phyloP scores from a whole-genome alignment of 1,284 basidiomycete species.

The Trametes sp. region DNA sequence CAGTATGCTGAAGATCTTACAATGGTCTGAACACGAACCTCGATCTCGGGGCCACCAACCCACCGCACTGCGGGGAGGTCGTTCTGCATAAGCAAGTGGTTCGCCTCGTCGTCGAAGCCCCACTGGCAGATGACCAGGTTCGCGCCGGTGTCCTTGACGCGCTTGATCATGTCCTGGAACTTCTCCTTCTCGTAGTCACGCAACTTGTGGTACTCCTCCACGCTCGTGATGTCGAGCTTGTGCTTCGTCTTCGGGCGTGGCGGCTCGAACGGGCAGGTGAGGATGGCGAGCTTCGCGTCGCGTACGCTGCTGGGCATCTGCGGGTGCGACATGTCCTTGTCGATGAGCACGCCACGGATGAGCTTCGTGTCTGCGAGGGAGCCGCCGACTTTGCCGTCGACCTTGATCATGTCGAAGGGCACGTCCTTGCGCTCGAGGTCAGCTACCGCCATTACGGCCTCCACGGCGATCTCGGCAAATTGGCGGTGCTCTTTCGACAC shows the following conservation, averaged over 20 bases:
- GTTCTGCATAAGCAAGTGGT: slow-evolving; percentile 98
- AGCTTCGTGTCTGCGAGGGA: slow-evolving; percentile 93
- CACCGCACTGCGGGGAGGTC: slow-evolving; percentile 97
- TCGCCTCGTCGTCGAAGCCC: slow-evolving; percentile 99
- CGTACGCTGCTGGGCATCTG: slow-evolving; percentile 93
- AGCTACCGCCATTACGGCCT: slow-evolving; percentile 95
- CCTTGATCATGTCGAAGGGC: slow-evolving; percentile 98
- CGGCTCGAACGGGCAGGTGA: slow-evolving; percentile 99
- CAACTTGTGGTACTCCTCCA: slow-evolving; percentile 98
- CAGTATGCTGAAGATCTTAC: not conserved
- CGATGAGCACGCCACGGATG: slow-evolving; percentile 95
- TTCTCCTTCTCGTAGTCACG: slow-evolving; percentile 96
- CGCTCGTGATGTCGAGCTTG: slow-evolving; percentile 96
- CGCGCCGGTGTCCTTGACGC: slow-evolving; percentile 97
- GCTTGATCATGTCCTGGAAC: slow-evolving; percentile 96
- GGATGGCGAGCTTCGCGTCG: slow-evolving; percentile 94
- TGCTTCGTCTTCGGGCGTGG: slow-evolving; percentile 99
- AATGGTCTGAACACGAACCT: slow-evolving; percentile 57
- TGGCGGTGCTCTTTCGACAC: slow-evolving; percentile 96
- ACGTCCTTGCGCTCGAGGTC: slow-evolving; percentile 96
- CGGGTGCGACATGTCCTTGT: slow-evolving; percentile 99
- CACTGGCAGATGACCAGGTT: slow-evolving; percentile 99
- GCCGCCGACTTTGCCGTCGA: slow-evolving; percentile 98
- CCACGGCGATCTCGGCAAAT: slow-evolving; percentile 97
- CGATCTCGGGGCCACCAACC: slow-evolving; percentile 99